These are phyloP conservation scores for Heteromeles arbutifolia DNA, from an alignment of 306 rosid species.

Conservation along the genomic window DNA sequence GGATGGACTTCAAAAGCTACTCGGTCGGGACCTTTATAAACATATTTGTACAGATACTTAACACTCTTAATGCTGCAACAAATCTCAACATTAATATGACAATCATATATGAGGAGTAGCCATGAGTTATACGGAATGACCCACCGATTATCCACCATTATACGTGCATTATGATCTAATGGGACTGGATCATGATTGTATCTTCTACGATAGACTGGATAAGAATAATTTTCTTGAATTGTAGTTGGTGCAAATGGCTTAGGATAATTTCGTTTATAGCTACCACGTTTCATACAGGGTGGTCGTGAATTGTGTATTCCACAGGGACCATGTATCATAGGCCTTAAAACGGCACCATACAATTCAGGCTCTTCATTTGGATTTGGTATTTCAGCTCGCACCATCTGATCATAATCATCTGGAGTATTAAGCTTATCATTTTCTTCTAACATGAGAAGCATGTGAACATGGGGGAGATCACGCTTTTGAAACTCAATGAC, in stretches of 20 bases:
- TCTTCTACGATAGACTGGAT: not conserved
- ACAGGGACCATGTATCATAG: constrained; percentile 2
- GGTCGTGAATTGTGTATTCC: not conserved
- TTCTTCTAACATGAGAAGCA: not conserved
- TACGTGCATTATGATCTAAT: not conserved
- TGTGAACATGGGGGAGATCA: not conserved
- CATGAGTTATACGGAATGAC: not conserved
- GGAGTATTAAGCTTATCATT: not conserved
- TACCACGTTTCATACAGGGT: not conserved
- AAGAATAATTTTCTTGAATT: not conserved
- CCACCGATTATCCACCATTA: not conserved
- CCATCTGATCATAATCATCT: not conserved
- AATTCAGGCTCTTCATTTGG: not conserved
- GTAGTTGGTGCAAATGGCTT: not conserved
- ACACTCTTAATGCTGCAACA: not conserved
- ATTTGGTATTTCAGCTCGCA: not conserved
- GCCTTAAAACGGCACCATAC: not conserved
- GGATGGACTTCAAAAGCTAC: not conserved
- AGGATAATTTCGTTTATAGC: not conserved
- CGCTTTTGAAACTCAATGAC: constrained; percentile 6
- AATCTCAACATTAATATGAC: not conserved
- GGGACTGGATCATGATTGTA: not conserved
- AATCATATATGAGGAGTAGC: not conserved
- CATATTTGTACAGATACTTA: not conserved
- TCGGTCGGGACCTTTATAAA: not conserved